Evolutionary conservation across 2,329 filamentous ascomycete genomes (phyloP).

Genomic region (Phymatotrichopsis omnivora): DNA sequence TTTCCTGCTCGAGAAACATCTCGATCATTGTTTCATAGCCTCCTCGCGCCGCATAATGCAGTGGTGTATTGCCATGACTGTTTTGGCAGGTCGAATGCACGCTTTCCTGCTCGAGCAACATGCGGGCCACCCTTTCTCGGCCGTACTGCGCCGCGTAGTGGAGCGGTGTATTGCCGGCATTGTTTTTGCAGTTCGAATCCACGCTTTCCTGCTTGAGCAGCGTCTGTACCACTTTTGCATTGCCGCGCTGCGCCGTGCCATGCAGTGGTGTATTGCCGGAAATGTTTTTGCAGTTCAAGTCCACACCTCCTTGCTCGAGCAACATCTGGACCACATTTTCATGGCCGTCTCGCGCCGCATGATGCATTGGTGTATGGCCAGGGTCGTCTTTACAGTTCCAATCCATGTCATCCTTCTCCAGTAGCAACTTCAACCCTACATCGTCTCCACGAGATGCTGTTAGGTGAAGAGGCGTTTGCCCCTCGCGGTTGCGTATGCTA

Average conservation of each 20-base stretch:
- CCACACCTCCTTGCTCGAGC: no score
- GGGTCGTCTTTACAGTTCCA: no score
- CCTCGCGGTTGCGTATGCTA: constrained; percentile 8
- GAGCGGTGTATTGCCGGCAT: constrained; percentile 20
- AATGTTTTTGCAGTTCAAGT: no score
- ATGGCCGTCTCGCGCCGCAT: no score
- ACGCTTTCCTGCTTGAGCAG: no score
- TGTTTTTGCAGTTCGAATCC: constrained; percentile 17
- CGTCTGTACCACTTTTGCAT: no score
- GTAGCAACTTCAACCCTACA: background rate
- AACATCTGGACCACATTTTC: no score
- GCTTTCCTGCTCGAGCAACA: constrained; percentile 16
- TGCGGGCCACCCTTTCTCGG: constrained; percentile 18
- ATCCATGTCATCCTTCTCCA: background rate
- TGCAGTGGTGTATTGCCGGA: no score
- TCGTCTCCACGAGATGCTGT: constrained; percentile 14
- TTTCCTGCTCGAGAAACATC: constrained; percentile 13
- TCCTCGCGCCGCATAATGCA: constrained; percentile 25
- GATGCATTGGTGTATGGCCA: no score
- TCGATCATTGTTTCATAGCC: constrained; percentile 23
- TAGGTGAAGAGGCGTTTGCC: constrained; percentile 18
- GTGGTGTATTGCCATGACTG: constrained; percentile 21
- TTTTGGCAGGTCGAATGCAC: constrained; percentile 24
- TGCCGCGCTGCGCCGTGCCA: no score
- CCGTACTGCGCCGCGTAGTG: constrained; percentile 16